These are phyloP conservation scores for Quercus tomentella DNA, from an alignment of 331 rosid species.

Conservation along the genomic window DNA sequence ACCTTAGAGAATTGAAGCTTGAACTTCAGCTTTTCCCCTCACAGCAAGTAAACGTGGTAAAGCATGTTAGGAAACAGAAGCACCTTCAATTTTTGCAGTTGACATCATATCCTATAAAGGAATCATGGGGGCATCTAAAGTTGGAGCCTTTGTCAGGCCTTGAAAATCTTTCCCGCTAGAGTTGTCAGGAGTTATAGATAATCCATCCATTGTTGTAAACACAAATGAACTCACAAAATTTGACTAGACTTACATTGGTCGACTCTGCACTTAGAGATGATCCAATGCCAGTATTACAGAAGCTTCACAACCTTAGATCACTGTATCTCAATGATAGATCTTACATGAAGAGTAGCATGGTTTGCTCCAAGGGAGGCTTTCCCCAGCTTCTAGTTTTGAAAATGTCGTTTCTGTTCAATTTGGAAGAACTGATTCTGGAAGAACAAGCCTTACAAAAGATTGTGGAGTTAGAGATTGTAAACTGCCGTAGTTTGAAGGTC, in stretches of 20 bases:
- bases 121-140: too few relatives aligned
- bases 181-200: neutral
- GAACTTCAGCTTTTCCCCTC: too few relatives aligned
- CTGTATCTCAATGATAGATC: neutral
- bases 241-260: neutral
- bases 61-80: too few relatives aligned
- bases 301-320: constrained; percentile 1
- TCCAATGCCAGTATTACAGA: neutral
- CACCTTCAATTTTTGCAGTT: too few relatives aligned
- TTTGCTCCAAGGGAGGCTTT: neutral
- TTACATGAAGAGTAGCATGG: neutral
- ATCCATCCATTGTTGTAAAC: neutral
- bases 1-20: too few relatives aligned
- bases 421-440: constrained; percentile 1
- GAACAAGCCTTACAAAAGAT: constrained; percentile 1
- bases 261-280: neutral
- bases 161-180: neutral
- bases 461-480: neutral
- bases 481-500: neutral
- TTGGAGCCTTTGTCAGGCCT: neutral
- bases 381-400: neutral
- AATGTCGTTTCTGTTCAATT: neutral
- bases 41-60: too few relatives aligned
- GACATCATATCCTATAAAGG: too few relatives aligned
- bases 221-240: neutral